Evolutionary conservation across 2,329 filamentous ascomycete genomes (phyloP), one percentile per base, ranked within the genome.

Genomic region (Pseudopyrenochaeta lycopersici): DNA sequence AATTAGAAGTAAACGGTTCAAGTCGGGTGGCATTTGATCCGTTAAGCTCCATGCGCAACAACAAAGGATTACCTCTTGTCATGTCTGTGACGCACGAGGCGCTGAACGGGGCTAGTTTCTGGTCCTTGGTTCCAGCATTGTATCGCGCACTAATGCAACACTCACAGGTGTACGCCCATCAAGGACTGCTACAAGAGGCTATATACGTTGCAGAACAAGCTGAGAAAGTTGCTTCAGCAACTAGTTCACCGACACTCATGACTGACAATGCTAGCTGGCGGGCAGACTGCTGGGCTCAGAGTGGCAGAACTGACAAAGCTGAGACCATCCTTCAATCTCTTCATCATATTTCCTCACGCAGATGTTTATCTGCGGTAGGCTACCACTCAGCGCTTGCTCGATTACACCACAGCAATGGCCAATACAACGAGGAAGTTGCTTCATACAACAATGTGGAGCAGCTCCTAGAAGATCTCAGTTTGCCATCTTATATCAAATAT

Each of bases 121-220:
- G 94, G 94, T 82, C 84, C 5, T 80, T 97, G 17, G 87, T 95
- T 7, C 85, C 86, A 23, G 87, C 89, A 1, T 82, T 97, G 17
- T 88, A 92, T 64, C 84, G 85, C 27, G 86, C 88, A 50, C 80
- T 96, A 12, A 77, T 88, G 54, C 88, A 92, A 52, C 84, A 97
- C 2, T 92, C 92, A 0, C 84, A 84, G 3, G 80, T 96, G 1
- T 97, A 93, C 64, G 87, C 90, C 1, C 89, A 96, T 60, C 85
- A 95, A 58, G 95, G 95, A 23, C 85, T 96, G 76, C 91, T 92
- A 60, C 88, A 91, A 55, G 94, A 98, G 72, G 94, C 94, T 1
- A 78, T 94, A 0, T 95, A 93, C 71, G 96, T 96, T 63, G 88
- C 90, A 1, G 90, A 97, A 63, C 90, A 95, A 65, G 92, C 92